Evolutionary conservation across 352 stramenopile species (phyloP).

Genomic region (Phytophthora palmivora): DNA sequence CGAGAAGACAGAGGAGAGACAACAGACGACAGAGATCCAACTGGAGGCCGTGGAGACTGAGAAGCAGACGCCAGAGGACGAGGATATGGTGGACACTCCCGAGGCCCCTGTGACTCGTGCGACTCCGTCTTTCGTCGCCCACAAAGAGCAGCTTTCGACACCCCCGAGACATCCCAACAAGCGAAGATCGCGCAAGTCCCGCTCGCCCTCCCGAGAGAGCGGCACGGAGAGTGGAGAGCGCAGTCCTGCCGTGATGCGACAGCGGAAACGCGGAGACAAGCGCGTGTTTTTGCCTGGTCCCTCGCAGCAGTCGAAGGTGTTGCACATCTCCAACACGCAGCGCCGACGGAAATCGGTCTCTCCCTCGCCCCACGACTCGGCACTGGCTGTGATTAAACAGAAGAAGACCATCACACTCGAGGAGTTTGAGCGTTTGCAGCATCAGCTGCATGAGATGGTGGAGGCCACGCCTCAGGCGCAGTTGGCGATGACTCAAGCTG

Average conservation of each 20-base stretch:
- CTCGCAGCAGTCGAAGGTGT: slow-evolving; percentile 57
- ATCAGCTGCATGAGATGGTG: slow-evolving; percentile 71
- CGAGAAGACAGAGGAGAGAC: slow-evolving; percentile 19
- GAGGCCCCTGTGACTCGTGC: slow-evolving; percentile 24
- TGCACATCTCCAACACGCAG: slow-evolving; percentile 43
- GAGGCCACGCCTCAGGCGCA: slow-evolving; percentile 66
- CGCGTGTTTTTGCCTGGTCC: slow-evolving; percentile 50
- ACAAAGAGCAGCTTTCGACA: slow-evolving; percentile 24
- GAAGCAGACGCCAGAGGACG: slow-evolving; percentile 25
- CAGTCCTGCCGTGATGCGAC: slow-evolving; percentile 38
- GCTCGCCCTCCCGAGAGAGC: slow-evolving; percentile 40
- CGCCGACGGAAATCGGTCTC: slow-evolving; percentile 39
- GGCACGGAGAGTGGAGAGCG: slow-evolving; percentile 32
- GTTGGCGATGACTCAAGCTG: slow-evolving; percentile 61
- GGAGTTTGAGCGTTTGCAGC: slow-evolving; percentile 75
- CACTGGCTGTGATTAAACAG: slow-evolving; percentile 70
- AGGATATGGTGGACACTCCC: slow-evolving; percentile 24
- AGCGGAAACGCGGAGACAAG: slow-evolving; percentile 53
- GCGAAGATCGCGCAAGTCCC: slow-evolving; percentile 15
- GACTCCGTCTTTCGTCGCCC: slow-evolving; percentile 19
- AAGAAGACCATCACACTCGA: slow-evolving; percentile 82
- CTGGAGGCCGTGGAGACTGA: slow-evolving; percentile 9
- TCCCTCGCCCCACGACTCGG: slow-evolving; percentile 55
- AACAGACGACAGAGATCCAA: slow-evolving; percentile 16
- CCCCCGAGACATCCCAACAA: slow-evolving; percentile 24